These are phyloP conservation scores for Podaxis mareebaensis DNA, from an alignment of 768 basidiomycete genomes.

Conservation along the genomic window DNA sequence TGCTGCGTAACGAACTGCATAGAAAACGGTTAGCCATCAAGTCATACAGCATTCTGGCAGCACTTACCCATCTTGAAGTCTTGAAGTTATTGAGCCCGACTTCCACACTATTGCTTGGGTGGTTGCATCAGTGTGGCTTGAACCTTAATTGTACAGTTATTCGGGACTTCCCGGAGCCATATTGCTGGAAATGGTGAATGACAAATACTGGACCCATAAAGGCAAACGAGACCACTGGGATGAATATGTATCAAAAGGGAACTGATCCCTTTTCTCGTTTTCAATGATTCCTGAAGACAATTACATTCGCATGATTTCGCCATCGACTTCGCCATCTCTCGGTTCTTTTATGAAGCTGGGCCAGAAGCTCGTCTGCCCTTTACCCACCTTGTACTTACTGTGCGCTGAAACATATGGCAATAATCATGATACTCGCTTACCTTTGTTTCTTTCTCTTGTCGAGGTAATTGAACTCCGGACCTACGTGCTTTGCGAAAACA, in stretches of 20 bases:
- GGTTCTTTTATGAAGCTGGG: no score
- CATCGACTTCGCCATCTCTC: no score
- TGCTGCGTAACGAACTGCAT: slow-evolving; percentile 89
- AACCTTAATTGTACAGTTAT: slow-evolving; percentile 44
- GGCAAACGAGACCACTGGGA: not conserved
- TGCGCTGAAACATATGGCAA: no score
- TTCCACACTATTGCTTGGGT: slow-evolving; percentile 25
- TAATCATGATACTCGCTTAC: no score
- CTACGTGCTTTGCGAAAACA: no score
- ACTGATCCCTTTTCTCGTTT: no score
- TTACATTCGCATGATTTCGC: no score
- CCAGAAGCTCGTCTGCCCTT: no score
- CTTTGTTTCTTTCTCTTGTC: no score
- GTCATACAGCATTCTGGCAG: slow-evolving; percentile 22
- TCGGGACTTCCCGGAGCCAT: slow-evolving; percentile 20
- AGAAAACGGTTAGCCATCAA: slow-evolving; percentile 21
- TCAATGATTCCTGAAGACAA: no score
- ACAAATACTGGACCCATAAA: slow-evolving; percentile 7
- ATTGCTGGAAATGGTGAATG: not conserved
- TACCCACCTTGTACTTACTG: no score
- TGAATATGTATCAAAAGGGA: not conserved
- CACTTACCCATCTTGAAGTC: slow-evolving; percentile 68
- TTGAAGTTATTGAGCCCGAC: slow-evolving; percentile 50
- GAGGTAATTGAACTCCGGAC: no score
- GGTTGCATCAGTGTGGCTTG: slow-evolving; percentile 38